These are phyloP conservation scores for Mallotus repandus DNA, from an alignment of 441 rosid genomes.

Conservation along the genomic window DNA sequence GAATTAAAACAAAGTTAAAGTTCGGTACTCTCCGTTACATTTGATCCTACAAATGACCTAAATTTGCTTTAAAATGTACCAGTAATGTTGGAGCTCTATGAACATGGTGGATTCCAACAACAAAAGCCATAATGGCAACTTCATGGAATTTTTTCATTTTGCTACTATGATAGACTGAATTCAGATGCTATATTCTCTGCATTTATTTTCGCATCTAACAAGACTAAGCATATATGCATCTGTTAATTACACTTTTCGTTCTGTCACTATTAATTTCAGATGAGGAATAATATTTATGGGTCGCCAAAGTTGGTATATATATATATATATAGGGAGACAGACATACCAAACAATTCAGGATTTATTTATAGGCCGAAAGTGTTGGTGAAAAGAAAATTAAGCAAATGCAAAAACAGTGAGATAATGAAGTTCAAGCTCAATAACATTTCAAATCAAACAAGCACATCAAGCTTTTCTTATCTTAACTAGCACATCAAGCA, in stretches of 20 bases:
- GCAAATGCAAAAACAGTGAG: neutral
- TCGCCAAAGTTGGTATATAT: neutral
- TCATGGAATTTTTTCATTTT: no score
- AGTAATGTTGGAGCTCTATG: no score
- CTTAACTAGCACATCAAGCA: neutral
- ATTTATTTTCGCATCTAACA: neutral
- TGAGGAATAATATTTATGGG: neutral
- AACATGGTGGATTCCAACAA: no score
- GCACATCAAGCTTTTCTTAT: neutral
- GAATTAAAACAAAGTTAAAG: no score
- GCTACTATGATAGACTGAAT: no score
- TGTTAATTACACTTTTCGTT: neutral
- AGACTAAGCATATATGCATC: neutral
- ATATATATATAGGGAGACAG: neutral
- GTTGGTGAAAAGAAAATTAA: neutral
- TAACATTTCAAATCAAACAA: neutral
- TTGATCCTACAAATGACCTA: no score
- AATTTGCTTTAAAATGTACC: no score
- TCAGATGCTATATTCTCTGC: neutral
- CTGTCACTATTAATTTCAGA: neutral
- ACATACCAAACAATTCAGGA: neutral
- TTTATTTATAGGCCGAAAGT: slow-evolving; percentile 14
- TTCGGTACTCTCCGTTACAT: no score
- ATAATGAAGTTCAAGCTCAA: slow-evolving; percentile 1
- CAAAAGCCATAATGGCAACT: no score